phyloP scores from a whole-genome alignment of 139 green algal species.

The Chlamydomonas asymmetrica region DNA sequence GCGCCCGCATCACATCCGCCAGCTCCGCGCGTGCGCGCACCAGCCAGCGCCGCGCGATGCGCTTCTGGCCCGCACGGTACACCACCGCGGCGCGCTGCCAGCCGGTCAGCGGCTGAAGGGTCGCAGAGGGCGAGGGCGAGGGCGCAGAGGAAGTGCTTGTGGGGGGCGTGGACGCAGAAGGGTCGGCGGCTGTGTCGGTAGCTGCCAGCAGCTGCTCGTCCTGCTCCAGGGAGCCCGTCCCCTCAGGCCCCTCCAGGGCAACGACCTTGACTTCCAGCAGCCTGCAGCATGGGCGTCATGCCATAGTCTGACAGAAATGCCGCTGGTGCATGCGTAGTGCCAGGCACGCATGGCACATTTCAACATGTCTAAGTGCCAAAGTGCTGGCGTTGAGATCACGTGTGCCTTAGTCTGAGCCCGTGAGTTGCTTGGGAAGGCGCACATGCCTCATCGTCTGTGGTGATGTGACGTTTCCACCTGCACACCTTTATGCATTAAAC shows the following conservation, averaged over 20 bases:
- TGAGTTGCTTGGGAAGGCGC: too few species aligned
- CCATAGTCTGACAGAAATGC: too few species aligned
- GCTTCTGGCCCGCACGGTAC: slow-evolving; percentile 80
- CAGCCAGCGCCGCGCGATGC: slow-evolving; percentile 63
- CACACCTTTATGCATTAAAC: too few species aligned
- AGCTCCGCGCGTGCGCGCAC: slow-evolving; percentile 48
- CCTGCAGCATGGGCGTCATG: too few species aligned
- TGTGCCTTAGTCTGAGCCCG: too few species aligned
- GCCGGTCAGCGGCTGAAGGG: slow-evolving; percentile 9
- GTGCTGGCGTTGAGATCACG: too few species aligned
- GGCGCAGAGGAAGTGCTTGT: background rate
- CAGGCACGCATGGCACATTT: too few species aligned
- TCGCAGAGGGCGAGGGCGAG: background rate
- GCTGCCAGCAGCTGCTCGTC: slow-evolving; percentile 19
- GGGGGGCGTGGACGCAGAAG: too few species aligned
- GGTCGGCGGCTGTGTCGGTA: background rate
- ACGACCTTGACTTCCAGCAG: slow-evolving; percentile 71
- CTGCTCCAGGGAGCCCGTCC: slow-evolving; percentile 60
- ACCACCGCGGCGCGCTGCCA: slow-evolving; percentile 54
- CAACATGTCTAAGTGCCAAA: too few species aligned
- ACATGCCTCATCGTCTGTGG: too few species aligned
- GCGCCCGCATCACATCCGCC: slow-evolving; percentile 45
- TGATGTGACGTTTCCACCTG: too few species aligned
- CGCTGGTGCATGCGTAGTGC: too few species aligned
- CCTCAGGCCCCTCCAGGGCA: slow-evolving; percentile 61